Conservation (phyloP, 495 filamentous ascomycete species). For the Xylaria intraflava region DNA sequence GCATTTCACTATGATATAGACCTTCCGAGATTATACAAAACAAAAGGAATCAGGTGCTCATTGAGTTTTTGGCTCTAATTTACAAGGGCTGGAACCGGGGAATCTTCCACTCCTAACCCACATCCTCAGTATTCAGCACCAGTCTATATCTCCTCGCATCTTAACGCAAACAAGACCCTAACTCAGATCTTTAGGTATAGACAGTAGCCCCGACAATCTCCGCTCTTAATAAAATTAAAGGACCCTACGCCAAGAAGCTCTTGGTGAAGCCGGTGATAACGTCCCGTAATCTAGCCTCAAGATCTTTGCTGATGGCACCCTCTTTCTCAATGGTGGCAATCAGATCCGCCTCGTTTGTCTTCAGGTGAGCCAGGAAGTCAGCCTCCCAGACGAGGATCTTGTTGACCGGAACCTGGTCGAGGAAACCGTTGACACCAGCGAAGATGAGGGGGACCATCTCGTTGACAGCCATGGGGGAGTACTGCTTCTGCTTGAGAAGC, state of each 20-base stretch:
- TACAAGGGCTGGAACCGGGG: slow-evolving; percentile 40
- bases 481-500: slow-evolving; percentile 99
- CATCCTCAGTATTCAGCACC: slow-evolving; percentile 37
- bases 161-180: slow-evolving; percentile 41
- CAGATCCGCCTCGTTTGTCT: slow-evolving; percentile 79
- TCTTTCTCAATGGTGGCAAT: slow-evolving; percentile 88
- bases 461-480: slow-evolving; percentile 96
- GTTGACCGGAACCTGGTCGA: slow-evolving; percentile 77
- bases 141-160: slow-evolving; percentile 30
- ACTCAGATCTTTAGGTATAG: slow-evolving; percentile 39
- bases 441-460: slow-evolving; percentile 99
- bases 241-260: slow-evolving; percentile 61
- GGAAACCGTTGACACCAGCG: slow-evolving; percentile 96
- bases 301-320: slow-evolving; percentile 90
- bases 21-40: slow-evolving; percentile 11
- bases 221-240: slow-evolving; percentile 28
- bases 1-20: neutral
- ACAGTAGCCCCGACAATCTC: slow-evolving; percentile 33
- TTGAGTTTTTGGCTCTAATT: slow-evolving; percentile 36
- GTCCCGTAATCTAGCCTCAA: slow-evolving; percentile 81
- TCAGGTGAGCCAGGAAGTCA: slow-evolving; percentile 88
- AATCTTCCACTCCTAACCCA: slow-evolving; percentile 31
- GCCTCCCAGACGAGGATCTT: slow-evolving; percentile 87
- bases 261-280: slow-evolving; percentile 79
- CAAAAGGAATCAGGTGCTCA: slow-evolving; percentile 49